Conservation (phyloP, 257 asterid genomes). For the Solanum lycopersicoides region DNA sequence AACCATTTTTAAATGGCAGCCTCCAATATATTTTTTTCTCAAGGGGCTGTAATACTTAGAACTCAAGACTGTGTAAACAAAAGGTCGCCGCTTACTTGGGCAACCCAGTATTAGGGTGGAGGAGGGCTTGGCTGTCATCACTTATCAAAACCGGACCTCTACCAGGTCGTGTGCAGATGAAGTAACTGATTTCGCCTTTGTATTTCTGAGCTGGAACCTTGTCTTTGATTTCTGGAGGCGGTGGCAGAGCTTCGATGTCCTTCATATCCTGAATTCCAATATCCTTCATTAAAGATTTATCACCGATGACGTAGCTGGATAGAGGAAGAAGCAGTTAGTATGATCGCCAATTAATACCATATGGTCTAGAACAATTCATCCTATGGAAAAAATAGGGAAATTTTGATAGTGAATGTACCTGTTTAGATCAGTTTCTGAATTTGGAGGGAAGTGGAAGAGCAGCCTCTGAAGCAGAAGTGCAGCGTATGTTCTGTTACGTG, state of each 20-base stretch:
- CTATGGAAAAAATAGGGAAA: not conserved
- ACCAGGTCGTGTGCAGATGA: slow-evolving; percentile 49
- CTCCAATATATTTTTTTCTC: not conserved
- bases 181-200: slow-evolving; percentile 81
- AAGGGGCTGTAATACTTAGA: not conserved
- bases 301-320: slow-evolving; percentile 83
- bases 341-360: not conserved
- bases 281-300: slow-evolving; percentile 67
- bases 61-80: not conserved
- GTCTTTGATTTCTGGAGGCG: slow-evolving; percentile 76
- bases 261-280: slow-evolving; percentile 59
- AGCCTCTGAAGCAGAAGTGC: slow-evolving; percentile 58
- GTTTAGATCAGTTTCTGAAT: slow-evolving; percentile 58
- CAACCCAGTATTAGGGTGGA: slow-evolving; percentile 58
- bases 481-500: slow-evolving; percentile 64
- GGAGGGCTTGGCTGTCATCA: slow-evolving; percentile 62
- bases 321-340: not conserved
- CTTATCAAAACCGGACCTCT: slow-evolving; percentile 70
- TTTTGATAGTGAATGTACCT: slow-evolving; percentile 25
- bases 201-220: slow-evolving; percentile 31
- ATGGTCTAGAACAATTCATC: not conserved
- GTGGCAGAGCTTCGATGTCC: slow-evolving; percentile 54
- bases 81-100: slow-evolving; percentile 36
- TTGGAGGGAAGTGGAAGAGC: slow-evolving; percentile 76
- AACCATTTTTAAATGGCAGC: not conserved